Conservation (phyloP, 331 rosid genomes). For the Pyrus hybrid region DNA sequence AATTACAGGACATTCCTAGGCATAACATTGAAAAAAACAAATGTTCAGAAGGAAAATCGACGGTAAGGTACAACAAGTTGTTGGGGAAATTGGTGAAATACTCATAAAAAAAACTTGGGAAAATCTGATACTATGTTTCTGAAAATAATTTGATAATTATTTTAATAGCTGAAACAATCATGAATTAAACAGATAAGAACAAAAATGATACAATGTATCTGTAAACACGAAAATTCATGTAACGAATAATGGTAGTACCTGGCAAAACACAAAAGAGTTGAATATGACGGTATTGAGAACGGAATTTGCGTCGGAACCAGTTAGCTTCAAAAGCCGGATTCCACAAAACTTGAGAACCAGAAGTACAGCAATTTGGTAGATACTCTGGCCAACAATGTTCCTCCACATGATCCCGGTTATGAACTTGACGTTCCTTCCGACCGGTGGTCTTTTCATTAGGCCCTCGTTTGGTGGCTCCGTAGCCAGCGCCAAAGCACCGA, state of each 20-base stretch:
- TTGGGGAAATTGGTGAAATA: too few relatives aligned
- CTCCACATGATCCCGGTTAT: conserved; percentile 79
- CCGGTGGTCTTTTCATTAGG: conserved; percentile 72
- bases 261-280: conserved; percentile 90
- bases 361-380: conserved; percentile 64
- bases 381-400: conserved; percentile 77
- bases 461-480: conserved; percentile 45
- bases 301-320: conserved; percentile 35
- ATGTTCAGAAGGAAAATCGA: too few relatives aligned
- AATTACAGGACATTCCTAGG: not conserved
- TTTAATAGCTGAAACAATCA: not conserved
- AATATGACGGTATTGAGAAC: conserved; percentile 63
- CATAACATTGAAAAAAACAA: too few relatives aligned
- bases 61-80: too few relatives aligned
- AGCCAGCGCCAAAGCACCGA: conserved; percentile 65
- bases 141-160: too few relatives aligned
- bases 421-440: conserved; percentile 57
- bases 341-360: conserved; percentile 55
- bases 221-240: too few relatives aligned
- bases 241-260: conserved; percentile 34
- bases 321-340: conserved; percentile 36
- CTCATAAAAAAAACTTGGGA: too few relatives aligned
- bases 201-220: too few relatives aligned
- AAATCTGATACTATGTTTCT: not conserved
- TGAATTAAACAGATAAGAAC: not conserved